These are phyloP conservation scores for Prunus salicina DNA, from an alignment of 306 rosid species.

Conservation along the genomic window DNA sequence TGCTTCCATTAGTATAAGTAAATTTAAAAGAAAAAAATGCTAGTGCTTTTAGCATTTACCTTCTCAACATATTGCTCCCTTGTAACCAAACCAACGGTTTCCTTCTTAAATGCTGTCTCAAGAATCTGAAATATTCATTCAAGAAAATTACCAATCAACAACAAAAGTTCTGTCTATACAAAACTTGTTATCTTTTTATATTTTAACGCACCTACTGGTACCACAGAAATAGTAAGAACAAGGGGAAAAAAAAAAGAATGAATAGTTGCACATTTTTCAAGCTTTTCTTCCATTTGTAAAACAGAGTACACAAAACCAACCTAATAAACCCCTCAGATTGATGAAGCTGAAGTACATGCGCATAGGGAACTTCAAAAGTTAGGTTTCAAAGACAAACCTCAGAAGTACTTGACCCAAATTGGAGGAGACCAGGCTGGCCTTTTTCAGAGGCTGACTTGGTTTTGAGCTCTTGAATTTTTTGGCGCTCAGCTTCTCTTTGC, in stretches of 20 bases:
- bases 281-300: not conserved
- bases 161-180: not conserved
- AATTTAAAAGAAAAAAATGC: not conserved
- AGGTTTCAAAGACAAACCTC: slow-evolving; percentile 46
- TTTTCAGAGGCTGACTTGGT: slow-evolving; percentile 70
- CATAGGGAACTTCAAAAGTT: not conserved
- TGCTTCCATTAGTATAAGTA: not conserved
- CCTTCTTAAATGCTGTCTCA: slow-evolving; percentile 96
- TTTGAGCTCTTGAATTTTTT: slow-evolving; percentile 93
- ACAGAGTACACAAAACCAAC: not conserved
- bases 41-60: slow-evolving; percentile 36
- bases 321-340: slow-evolving; percentile 4
- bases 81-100: slow-evolving; percentile 93
- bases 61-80: slow-evolving; percentile 93
- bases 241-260: not conserved
- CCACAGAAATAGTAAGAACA: not conserved
- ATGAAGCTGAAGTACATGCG: not conserved
- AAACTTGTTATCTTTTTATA: not conserved
- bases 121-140: slow-evolving; percentile 59
- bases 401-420: slow-evolving; percentile 91
- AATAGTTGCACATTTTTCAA: not conserved
- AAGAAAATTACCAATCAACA: not conserved
- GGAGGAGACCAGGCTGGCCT: slow-evolving; percentile 95
- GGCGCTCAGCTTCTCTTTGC: slow-evolving; percentile 97
- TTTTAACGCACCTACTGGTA: not conserved